Evolutionary conservation across 2,329 filamentous ascomycete species (phyloP).

Genomic region (Fusarium abutilonis): DNA sequence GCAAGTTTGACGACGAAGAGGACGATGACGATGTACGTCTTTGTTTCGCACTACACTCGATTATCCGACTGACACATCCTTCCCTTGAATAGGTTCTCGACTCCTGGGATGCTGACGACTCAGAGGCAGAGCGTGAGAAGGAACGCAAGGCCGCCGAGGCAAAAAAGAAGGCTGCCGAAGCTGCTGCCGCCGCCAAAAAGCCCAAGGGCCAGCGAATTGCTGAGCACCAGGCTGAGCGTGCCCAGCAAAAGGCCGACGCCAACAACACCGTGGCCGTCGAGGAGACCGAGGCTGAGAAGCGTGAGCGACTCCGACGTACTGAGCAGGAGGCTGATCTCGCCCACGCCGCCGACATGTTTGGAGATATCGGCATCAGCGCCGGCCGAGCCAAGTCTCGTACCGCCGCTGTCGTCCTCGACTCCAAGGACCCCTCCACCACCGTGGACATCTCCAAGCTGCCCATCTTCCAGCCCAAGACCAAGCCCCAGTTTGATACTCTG

Average conservation of each 20-base stretch:
- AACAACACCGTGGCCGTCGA: slow-evolving; percentile 72
- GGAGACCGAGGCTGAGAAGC: slow-evolving; percentile 76
- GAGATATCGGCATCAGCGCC: slow-evolving; percentile 72
- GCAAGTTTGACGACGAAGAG: slow-evolving; percentile 91
- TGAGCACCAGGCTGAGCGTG: slow-evolving; percentile 74
- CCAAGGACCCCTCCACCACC: slow-evolving; percentile 77
- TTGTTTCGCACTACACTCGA: background rate
- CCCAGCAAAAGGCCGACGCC: slow-evolving; percentile 61
- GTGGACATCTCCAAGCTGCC: slow-evolving; percentile 83
- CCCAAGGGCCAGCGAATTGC: slow-evolving; percentile 85
- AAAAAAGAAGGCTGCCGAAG: slow-evolving; percentile 89
- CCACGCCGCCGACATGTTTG: slow-evolving; percentile 92
- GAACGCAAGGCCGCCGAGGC: slow-evolving; percentile 84
- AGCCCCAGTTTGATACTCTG: slow-evolving; percentile 84
- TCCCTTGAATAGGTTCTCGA: slow-evolving; percentile 79
- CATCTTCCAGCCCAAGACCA: slow-evolving; percentile 89
- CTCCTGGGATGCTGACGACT: slow-evolving; percentile 96
- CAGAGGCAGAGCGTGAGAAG: slow-evolving; percentile 96
- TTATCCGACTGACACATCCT: slow-evolving; percentile 6
- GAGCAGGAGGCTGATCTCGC: slow-evolving; percentile 90
- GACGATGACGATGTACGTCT: slow-evolving; percentile 78
- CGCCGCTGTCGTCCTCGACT: slow-evolving; percentile 73
- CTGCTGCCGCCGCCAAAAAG: slow-evolving; percentile 91
- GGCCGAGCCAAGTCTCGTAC: slow-evolving; percentile 75
- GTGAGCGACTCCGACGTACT: slow-evolving; percentile 77